Base-by-base conservation (phyloP, 352 stramenopile species). In the Phytophthora pluvialis region DNA sequence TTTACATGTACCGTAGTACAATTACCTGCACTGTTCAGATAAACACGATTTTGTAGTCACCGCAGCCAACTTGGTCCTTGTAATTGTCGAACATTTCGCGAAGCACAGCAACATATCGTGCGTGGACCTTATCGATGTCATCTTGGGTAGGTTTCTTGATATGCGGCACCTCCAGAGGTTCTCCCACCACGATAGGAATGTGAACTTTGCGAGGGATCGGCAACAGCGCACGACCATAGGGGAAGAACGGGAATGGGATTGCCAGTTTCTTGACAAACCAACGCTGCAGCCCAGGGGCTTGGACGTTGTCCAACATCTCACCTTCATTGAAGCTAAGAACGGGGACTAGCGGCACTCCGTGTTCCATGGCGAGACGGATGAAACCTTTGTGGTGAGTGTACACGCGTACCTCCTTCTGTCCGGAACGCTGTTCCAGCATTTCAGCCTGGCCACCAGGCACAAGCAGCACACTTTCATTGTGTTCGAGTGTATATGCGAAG, bases 241-340 rank as follows among this genome's bases (percentile, higher is more conserved):
- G 85, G 31, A 86, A 88, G 67, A 78, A 88, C 18, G 82, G 85
- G 60, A 90, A 83, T 32, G 85, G 85, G 28, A 93, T 73, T 15
- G 79, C 82, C 15, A 93, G 66, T 25, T 77, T 76, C 59, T 83
- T 87, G 54, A 91, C 67, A 46, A 82, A 89, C 85, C 85, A 93
- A n/a, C 69, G 67, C 67, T 93, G 82, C 25, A 93, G 21, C 43
- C 64, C 55, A 3, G 82, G 81, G 18, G 73, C 77, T n/a, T 67
- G 72, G n/a, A 93, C 59, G 59, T 90, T 93, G 63, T 91, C 81
- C 67, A 93, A 72, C 48, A 82, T 80, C 57, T 93, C 85, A 26
- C 77, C 79, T 56, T 93, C 85, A 29, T 89, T 78, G 60, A 89
- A 93, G 56, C 81, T 91, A n/a, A 93, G 67, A 38, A 93, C 68